A percentile compares a stretch with the other conserved stretches of the same genome.
Conservation (phyloP, 495 filamentous ascomycete species). For the Xylaria acuta region DNA sequence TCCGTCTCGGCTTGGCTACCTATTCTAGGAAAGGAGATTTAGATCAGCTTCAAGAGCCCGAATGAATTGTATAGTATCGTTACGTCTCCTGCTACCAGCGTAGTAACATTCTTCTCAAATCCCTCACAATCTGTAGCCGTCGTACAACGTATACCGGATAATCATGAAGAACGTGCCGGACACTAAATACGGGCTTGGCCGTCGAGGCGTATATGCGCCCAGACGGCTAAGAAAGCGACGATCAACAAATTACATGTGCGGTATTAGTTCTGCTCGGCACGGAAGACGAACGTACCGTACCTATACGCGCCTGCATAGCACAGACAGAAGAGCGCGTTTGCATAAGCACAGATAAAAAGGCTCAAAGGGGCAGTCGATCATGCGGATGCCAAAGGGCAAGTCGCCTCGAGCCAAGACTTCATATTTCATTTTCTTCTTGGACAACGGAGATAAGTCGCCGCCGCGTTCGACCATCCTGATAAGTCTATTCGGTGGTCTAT, state of each 20-base stretch:
- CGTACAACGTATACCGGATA: background rate
- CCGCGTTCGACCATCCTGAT: background rate
- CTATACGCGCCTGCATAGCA: constrained; percentile 1
- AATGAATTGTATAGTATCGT: background rate
- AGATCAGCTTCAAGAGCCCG: background rate
- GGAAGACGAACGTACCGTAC: background rate
- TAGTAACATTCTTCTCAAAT: constrained; percentile 2
- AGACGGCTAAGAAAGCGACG: constrained; percentile 18
- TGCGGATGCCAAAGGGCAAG: background rate
- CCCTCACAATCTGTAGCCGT: background rate
- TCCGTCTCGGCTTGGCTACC: background rate
- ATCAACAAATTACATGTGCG: constrained; percentile 15
- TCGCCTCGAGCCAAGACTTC: constrained; percentile 2
- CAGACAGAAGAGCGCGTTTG: background rate
- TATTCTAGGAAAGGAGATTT: background rate
- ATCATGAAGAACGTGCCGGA: background rate
- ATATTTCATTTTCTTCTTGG: constrained; percentile 7
- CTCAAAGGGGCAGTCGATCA: background rate
- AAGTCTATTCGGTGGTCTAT: constrained; percentile 19
- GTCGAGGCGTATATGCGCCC: background rate
- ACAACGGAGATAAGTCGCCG: background rate
- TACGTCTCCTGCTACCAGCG: background rate
- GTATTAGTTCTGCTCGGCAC: constrained; percentile 16
- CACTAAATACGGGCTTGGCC: constrained; percentile 14
- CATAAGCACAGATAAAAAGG: too few relatives aligned